A percentile compares a stretch with the other conserved stretches of the same genome.
These are phyloP conservation scores for Tagetes patula DNA, from an alignment of 129 eudicot species.

Conservation along the genomic window DNA sequence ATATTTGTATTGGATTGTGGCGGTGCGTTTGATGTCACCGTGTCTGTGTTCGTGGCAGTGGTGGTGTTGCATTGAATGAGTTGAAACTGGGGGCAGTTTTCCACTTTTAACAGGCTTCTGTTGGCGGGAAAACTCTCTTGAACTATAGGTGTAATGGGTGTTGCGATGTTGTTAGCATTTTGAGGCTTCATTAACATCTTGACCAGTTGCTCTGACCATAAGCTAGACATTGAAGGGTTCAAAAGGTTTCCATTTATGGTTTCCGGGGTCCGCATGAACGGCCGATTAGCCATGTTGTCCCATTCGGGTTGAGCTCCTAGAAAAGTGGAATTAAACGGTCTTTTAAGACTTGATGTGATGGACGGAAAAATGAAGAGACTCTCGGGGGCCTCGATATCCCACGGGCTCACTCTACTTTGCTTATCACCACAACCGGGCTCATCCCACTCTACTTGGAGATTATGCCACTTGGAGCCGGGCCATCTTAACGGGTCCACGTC, in stretches of 20 bases:
- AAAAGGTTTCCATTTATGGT: constrained; percentile 35
- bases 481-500: constrained; percentile 89
- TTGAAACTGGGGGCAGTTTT: constrained; percentile 42
- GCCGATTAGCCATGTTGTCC: constrained; percentile 63
- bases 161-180: constrained; percentile 30
- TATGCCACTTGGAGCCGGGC: constrained; percentile 98
- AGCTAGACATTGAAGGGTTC: constrained; percentile 54
- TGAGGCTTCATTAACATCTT: constrained; percentile 74
- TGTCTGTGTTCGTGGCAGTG: constrained; percentile 11
- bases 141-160: constrained; percentile 26
- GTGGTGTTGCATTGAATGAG: constrained; percentile 39
- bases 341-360: constrained; percentile 76
- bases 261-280: constrained; percentile 66
- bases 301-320: constrained; percentile 79
- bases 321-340: constrained; percentile 76
- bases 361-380: constrained; percentile 95
- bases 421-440: constrained; percentile 92
- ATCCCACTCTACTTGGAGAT: constrained; percentile 92
- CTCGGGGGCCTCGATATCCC: constrained; percentile 99
- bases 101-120: constrained; percentile 21
- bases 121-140: constrained; percentile 33
- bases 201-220: constrained; percentile 84
- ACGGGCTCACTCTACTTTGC: constrained; percentile 83
- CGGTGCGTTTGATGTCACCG: neutral
- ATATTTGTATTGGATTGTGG: neutral